Conservation (phyloP, 441 rosid genomes). For the Gossypium trilobum region DNA sequence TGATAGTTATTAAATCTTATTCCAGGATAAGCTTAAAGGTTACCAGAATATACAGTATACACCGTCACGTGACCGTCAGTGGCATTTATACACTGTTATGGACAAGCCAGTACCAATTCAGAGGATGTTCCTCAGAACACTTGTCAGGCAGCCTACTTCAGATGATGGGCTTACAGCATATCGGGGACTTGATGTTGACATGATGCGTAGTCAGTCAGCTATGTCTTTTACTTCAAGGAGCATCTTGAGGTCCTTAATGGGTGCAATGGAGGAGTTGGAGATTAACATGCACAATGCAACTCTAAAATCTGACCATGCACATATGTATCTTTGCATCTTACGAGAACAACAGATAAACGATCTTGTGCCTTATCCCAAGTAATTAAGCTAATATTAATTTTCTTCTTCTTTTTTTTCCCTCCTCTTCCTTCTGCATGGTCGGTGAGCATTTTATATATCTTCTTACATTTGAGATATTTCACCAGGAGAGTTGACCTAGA, state of each 20-base stretch:
- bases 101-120: conserved; percentile 72
- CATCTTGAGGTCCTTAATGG: conserved; percentile 74
- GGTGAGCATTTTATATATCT: conserved; percentile 12
- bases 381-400: conserved; percentile 19
- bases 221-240: conserved; percentile 74
- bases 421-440: background rate
- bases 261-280: conserved; percentile 98
- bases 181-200: conserved; percentile 50
- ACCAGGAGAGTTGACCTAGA: conserved; percentile 75
- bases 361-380: conserved; percentile 86
- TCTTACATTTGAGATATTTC: conserved; percentile 26
- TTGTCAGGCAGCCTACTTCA: conserved; percentile 78
- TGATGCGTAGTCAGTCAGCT: conserved; percentile 34
- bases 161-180: conserved; percentile 52
- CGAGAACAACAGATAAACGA: conserved; percentile 84
- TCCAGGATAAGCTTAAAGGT: conserved; percentile 93
- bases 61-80: conserved; percentile 81
- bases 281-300: conserved; percentile 80
- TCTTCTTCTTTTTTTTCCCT: background rate
- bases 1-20: conserved; percentile 17
- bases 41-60: conserved; percentile 64
- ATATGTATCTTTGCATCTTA: conserved; percentile 86
- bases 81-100: conserved; percentile 85
- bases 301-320: conserved; percentile 79
- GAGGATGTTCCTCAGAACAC: conserved; percentile 96